phyloP scores from a whole-genome alignment of 148 eudicot species.

The Fagopyrum esculentum region DNA sequence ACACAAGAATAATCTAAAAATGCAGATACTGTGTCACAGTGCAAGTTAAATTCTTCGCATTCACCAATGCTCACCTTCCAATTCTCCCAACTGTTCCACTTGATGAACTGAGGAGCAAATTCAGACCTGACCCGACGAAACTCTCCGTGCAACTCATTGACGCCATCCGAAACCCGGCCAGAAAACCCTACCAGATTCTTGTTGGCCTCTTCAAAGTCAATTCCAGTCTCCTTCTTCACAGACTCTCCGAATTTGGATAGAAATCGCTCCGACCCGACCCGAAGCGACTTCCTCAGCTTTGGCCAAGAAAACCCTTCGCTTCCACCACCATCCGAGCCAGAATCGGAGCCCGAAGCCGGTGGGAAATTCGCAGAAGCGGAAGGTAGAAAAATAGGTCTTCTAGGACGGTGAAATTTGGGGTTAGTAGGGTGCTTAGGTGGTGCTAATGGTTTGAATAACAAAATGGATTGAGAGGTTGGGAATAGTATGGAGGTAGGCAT shows the following conservation, averaged over 20 bases:
- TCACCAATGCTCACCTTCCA: conserved; percentile 55
- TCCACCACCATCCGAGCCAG: conserved; percentile 27
- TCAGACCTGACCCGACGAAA: conserved; percentile 43
- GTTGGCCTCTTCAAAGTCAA: conserved; percentile 30
- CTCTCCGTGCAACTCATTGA: conserved; percentile 16
- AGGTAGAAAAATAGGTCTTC: conserved; percentile 23
- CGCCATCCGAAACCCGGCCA: conserved; percentile 24
- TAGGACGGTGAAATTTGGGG: conserved; percentile 17
- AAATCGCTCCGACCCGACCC: conserved; percentile 39
- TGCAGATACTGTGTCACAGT: background rate
- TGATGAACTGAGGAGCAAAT: conserved; percentile 40
- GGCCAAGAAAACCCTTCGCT: conserved; percentile 36
- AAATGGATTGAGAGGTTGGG: conserved; percentile 15
- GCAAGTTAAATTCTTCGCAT: background rate
- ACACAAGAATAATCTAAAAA: background rate
- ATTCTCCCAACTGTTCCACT: conserved; percentile 58
- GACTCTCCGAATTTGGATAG: conserved; percentile 37
- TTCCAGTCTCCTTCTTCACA: conserved; percentile 60
- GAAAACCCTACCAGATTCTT: conserved; percentile 21
- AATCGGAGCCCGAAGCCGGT: background rate
- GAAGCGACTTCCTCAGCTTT: conserved; percentile 31
- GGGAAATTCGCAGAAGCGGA: conserved; percentile 30
- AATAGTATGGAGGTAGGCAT: conserved; percentile 30
- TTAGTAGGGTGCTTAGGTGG: conserved; percentile 14
- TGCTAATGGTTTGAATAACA: conserved; percentile 22